Percentiles rank a stretch among this genome's conserved stretches.
Evolutionary conservation across 116 monocot genomes (phyloP).

Genomic region (Iris pallida): DNA sequence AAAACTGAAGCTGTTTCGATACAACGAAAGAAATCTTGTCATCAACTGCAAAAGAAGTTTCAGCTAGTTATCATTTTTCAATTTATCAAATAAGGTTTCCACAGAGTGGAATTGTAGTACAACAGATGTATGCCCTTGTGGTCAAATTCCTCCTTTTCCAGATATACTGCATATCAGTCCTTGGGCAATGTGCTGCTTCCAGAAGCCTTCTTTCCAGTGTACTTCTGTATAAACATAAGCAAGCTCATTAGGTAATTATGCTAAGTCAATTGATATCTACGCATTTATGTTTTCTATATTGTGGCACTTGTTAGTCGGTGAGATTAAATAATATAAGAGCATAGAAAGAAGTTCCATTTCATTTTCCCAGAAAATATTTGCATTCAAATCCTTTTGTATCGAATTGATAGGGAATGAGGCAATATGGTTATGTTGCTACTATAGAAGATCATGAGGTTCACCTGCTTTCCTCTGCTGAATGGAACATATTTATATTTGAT

Average conservation of each 20-base stretch:
- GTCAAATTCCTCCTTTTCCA: too few relatives aligned
- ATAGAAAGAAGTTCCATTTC: background rate
- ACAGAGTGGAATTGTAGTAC: too few relatives aligned
- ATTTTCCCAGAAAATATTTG: too few relatives aligned
- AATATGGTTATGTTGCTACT: background rate
- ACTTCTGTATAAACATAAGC: constrained; percentile 1
- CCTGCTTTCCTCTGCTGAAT: constrained; percentile 28
- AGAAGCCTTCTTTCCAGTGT: constrained; percentile 9
- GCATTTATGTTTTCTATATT: background rate
- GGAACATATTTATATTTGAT: constrained; percentile 20
- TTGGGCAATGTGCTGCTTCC: constrained; percentile 1
- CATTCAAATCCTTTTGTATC: background rate
- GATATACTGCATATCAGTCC: constrained; percentile 2
- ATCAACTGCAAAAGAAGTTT: too few relatives aligned
- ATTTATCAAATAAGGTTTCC: too few relatives aligned
- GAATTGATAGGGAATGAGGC: background rate
- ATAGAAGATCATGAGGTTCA: background rate
- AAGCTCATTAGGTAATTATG: too few relatives aligned
- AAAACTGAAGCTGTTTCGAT: too few relatives aligned
- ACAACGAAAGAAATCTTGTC: too few relatives aligned
- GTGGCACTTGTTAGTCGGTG: background rate
- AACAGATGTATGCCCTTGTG: too few relatives aligned
- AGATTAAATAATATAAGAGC: background rate
- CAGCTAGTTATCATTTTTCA: too few relatives aligned
- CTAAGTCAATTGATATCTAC: too few relatives aligned